Conservation (phyloP, 306 rosid species). For the Cucurbita pepo region DNA sequence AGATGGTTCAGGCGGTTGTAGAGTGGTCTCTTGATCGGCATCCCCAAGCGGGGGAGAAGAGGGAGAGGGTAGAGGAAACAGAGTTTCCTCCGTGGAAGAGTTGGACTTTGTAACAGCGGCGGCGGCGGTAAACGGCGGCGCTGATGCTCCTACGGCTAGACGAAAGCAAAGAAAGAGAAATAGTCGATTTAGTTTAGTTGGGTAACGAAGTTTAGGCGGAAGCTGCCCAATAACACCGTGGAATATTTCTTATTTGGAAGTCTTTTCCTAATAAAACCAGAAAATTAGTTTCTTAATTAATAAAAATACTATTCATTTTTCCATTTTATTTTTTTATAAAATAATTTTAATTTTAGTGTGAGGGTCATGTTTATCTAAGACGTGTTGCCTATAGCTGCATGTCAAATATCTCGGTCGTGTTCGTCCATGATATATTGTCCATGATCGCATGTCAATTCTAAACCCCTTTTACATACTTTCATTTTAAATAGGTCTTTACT, state of each 20-base stretch:
- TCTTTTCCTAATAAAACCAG: not conserved
- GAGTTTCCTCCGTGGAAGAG: not conserved
- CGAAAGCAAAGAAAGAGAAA: not conserved
- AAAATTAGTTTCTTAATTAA: not conserved
- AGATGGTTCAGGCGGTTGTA: not conserved
- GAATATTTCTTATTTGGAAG: not conserved
- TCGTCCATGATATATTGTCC: no score
- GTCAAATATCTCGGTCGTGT: no score
- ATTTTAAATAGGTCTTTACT: no score
- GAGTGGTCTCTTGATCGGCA: conserved; percentile 2
- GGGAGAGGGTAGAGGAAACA: not conserved
- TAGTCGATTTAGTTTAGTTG: not conserved
- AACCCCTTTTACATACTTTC: no score
- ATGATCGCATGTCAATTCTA: no score
- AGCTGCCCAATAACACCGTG: not conserved
- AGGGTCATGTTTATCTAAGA: no score
- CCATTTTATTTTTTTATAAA: no score
- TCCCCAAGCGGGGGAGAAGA: not conserved
- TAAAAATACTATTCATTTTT: no score
- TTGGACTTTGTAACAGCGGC: not conserved
- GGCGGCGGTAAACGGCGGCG: no score
- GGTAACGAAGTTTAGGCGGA: not conserved
- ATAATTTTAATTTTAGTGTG: no score
- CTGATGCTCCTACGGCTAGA: not conserved
- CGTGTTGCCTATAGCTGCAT: no score